These are phyloP conservation scores for Linaria vulgaris DNA, from an alignment of 257 asterid genomes.

Conservation along the genomic window DNA sequence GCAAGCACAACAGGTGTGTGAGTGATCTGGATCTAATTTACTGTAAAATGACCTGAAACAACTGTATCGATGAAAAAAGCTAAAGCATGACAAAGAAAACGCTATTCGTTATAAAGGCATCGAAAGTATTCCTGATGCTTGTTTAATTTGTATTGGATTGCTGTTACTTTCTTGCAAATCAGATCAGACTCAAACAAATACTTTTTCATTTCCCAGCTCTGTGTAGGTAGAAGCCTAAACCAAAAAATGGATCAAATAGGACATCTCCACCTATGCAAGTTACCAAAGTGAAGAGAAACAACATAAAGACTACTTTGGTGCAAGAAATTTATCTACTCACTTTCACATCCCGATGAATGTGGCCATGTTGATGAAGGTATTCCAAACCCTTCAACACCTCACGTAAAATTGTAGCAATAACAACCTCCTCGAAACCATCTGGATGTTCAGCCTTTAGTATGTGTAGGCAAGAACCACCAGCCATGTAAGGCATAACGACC, in stretches of 20 bases:
- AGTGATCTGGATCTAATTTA: constrained; percentile 8
- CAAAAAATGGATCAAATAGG: too few species aligned
- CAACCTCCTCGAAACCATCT: constrained; percentile 94
- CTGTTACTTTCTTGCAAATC: constrained; percentile 14
- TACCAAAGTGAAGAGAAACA: neutral
- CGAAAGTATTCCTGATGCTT: too few species aligned
- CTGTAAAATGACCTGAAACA: neutral
- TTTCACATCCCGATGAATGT: constrained; percentile 95
- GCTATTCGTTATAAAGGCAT: neutral
- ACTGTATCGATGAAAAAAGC: neutral
- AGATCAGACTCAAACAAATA: constrained; percentile 1
- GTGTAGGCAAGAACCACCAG: constrained; percentile 98
- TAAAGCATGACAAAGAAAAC: neutral
- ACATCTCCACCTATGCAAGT: too few species aligned
- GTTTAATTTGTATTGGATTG: neutral
- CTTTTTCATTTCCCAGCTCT: too few species aligned
- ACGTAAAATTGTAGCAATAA: constrained; percentile 86
- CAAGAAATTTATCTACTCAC: constrained; percentile 46
- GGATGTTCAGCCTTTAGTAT: constrained; percentile 82
- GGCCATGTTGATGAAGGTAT: constrained; percentile 96
- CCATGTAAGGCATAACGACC: constrained; percentile 98
- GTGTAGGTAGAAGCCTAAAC: too few species aligned
- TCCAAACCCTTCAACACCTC: constrained; percentile 90
- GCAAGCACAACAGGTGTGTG: constrained; percentile 10
- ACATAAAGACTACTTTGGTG: constrained; percentile 8